Evolutionary conservation across 2,329 filamentous ascomycete species (phyloP), one percentile per base, ranked within the genome.

Genomic region (Epichloe bromicola): DNA sequence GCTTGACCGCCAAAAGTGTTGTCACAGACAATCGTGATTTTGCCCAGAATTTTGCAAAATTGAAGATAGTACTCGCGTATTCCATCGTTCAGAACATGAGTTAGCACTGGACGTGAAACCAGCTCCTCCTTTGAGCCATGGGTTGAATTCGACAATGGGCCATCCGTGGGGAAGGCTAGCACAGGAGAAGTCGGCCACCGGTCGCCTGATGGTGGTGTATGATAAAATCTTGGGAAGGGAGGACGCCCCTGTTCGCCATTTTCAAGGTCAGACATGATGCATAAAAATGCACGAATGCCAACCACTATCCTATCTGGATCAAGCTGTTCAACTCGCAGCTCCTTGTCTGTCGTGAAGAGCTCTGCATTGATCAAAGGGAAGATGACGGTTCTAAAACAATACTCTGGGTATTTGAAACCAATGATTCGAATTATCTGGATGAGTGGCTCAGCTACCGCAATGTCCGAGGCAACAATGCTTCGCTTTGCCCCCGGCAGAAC

Each of bases 241-340:
- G 93, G 93, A 23, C 78, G 78, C 12, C 83, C 79, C 55, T 82
- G 77, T 46, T 90, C 85, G 26, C 85, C 84, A 56, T 85, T 91
- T 65, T 98, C 93, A 26, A 97, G 73, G 64, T 98, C 93, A 0
- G 86, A 79, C 80, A 98, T 91, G 58, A 97, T 88, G 34, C 86
- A 87, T 30, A 98, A 74, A 63, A 97, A 98, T 3, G 93, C 87
- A 55, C 89, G 81, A 55, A 98, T 98, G 3, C 90, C 93, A 58
- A 98, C 86, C n/a, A 97, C 91, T 70, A 96, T 95, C 60, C 88
- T 85, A 63, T 98, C 94, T 0, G 94, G 93, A 55, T 98, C 93
- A 55, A 98, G 76, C 61, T 94, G 88, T 62, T 97, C 93, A 30
- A 96, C 86, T 62, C 82, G 89, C 41, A 93, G 70, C 43, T 95